A percentile compares a stretch with the other conserved stretches of the same genome.
phyloP scores from a whole-genome alignment of 148 eudicot genomes.

The Persicaria tinctoria region DNA sequence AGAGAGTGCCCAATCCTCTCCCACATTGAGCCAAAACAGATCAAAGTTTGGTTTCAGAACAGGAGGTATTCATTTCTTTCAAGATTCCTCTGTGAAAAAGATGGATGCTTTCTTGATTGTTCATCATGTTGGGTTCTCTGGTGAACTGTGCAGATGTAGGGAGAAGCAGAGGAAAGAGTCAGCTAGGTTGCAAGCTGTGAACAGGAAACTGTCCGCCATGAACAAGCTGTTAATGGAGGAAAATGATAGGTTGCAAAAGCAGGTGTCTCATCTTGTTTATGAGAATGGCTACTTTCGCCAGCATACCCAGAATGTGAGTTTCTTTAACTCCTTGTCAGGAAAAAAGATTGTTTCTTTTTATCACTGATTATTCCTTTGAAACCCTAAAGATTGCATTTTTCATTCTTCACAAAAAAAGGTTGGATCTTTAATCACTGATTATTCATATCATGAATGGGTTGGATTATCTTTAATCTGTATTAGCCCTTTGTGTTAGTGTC shows the following conservation, averaged over 20 bases:
- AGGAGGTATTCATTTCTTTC: constrained; percentile 42
- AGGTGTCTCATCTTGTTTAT: constrained; percentile 87
- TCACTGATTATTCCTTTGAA: neutral
- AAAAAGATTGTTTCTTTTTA: neutral
- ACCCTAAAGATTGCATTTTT: neutral
- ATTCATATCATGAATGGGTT: neutral
- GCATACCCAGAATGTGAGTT: constrained; percentile 58
- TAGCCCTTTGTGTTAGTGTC: neutral
- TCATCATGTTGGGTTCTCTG: neutral
- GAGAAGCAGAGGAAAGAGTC: constrained; percentile 98
- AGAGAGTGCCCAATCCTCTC: constrained; percentile 87
- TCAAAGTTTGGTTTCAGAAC: constrained; percentile 98
- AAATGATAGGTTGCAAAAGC: constrained; percentile 92
- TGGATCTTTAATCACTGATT: neutral
- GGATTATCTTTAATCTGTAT: neutral
- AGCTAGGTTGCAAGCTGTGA: constrained; percentile 82
- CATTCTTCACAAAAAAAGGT: neutral
- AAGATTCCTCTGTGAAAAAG: neutral
- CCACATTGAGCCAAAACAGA: constrained; percentile 83
- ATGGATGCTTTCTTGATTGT: neutral
- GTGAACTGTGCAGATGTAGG: constrained; percentile 48
- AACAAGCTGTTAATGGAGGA: constrained; percentile 98
- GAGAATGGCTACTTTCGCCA: constrained; percentile 94
- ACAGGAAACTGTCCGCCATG: constrained; percentile 92
- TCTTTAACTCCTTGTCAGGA: neutral